A percentile compares a stretch with the other conserved stretches of the same genome.
Evolutionary conservation across 192 early-diverging fungal species (phyloP).

Genomic region (Coemansia sp.): DNA sequence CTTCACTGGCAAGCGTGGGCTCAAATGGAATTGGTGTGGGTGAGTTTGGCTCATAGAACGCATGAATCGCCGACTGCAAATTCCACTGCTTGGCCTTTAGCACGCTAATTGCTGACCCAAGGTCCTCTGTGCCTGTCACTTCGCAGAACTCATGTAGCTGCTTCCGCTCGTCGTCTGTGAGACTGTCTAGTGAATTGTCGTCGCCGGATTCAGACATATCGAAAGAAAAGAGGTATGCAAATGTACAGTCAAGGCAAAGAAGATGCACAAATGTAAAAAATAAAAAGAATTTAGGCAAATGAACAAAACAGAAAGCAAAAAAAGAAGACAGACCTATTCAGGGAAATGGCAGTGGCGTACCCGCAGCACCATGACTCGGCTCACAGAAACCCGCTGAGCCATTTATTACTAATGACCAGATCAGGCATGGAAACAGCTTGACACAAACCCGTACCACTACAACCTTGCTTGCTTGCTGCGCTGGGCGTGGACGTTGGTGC

Average conservation of each 20-base stretch:
- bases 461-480: background rate
- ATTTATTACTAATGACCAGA: too few species aligned
- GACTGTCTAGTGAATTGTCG: constrained; percentile 18
- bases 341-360: background rate
- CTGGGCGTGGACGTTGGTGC: too few species aligned
- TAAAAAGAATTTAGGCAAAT: too few species aligned
- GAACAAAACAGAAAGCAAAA: too few species aligned
- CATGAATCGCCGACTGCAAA: constrained; percentile 27
- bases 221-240: background rate
- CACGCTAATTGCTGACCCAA: constrained; percentile 23
- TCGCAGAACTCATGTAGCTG: constrained; percentile 33
- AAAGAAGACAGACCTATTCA: background rate
- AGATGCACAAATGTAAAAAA: background rate
- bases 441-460: background rate
- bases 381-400: background rate
- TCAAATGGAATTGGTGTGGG: background rate
- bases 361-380: background rate
- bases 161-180: constrained; percentile 28
- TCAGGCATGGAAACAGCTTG: too few species aligned
- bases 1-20: background rate
- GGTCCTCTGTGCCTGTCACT: constrained; percentile 22
- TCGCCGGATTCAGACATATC: background rate
- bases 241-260: background rate
- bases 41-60: constrained; percentile 33
- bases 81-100: constrained; percentile 33